Conservation (phyloP, 352 stramenopile genomes). For the Phytophthora sansomeana region DNA sequence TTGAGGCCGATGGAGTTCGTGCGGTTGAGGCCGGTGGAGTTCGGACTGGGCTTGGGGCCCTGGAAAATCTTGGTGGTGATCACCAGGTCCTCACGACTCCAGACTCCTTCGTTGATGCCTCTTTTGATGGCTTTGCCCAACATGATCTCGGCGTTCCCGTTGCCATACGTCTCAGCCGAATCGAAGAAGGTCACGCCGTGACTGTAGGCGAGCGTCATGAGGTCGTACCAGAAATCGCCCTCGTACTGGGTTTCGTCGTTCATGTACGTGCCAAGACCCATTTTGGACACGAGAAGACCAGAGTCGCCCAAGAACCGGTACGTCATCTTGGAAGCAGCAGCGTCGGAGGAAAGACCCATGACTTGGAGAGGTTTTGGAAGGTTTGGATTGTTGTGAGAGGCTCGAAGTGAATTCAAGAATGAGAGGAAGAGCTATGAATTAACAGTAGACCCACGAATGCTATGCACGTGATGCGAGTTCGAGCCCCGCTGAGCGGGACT, state of each 20-base stretch:
- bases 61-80: conserved; percentile 65
- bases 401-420: too few relatives aligned
- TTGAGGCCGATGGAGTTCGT: too few relatives aligned
- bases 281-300: conserved; percentile 49
- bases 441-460: too few relatives aligned
- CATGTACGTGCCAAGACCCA: conserved; percentile 51
- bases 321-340: conserved; percentile 42
- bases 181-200: conserved; percentile 30
- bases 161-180: conserved; percentile 8
- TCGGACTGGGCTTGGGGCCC: conserved; percentile 40
- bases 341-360: neutral
- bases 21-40: too few relatives aligned
- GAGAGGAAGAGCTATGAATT: too few relatives aligned
- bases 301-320: conserved; percentile 55
- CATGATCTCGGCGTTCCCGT: conserved; percentile 25
- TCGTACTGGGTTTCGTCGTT: conserved; percentile 8
- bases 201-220: conserved; percentile 20
- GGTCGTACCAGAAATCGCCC: conserved; percentile 16
- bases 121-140: conserved; percentile 55
- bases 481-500: too few relatives aligned
- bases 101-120: conserved; percentile 43
- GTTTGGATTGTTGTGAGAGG: too few relatives aligned
- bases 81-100: conserved; percentile 60
- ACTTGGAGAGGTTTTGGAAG: too few relatives aligned
- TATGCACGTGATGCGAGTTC: too few relatives aligned